These are phyloP conservation scores for Arachnomyces sp. DNA, from an alignment of 2,329 filamentous ascomycete genomes.

Conservation along the genomic window DNA sequence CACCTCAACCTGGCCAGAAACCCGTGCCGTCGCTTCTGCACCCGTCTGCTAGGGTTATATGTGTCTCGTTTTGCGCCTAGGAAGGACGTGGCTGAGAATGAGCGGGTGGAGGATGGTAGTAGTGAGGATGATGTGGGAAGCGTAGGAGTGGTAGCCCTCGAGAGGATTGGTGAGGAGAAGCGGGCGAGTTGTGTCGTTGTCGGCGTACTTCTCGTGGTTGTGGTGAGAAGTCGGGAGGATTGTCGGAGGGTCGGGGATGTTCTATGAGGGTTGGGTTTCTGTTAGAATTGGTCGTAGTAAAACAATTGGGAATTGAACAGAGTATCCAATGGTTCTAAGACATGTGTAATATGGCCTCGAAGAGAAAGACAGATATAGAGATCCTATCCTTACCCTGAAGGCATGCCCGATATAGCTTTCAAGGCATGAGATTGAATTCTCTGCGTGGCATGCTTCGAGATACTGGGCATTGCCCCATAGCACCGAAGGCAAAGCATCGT, in stretches of 20 bases:
- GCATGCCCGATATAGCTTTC: conserved; percentile 14
- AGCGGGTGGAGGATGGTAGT: conserved; percentile 16
- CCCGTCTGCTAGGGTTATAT: conserved; percentile 51
- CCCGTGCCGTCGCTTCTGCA: conserved; percentile 56
- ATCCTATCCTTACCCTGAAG: conserved; percentile 18
- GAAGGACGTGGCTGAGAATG: conserved; percentile 38
- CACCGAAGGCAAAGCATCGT: conserved; percentile 29
- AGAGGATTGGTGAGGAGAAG: conserved; percentile 19
- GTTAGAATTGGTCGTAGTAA: too few relatives aligned
- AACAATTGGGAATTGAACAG: too few relatives aligned
- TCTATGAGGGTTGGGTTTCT: too few relatives aligned
- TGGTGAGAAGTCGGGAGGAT: conserved; percentile 22
- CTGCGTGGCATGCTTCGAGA: too few relatives aligned
- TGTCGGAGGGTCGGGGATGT: not conserved
- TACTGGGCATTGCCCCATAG: conserved; percentile 21
- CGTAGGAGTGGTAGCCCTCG: conserved; percentile 25
- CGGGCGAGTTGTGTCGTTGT: conserved; percentile 14
- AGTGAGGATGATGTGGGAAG: conserved; percentile 26
- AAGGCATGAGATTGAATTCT: conserved; percentile 16
- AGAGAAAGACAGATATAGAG: too few relatives aligned
- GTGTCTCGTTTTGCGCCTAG: conserved; percentile 45
- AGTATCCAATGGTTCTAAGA: too few relatives aligned
- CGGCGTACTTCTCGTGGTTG: conserved; percentile 13
- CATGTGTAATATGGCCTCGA: too few relatives aligned
- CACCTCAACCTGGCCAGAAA: conserved; percentile 49